Conservation (phyloP, 257 asterid species). For the Gentiana dahurica region DNA sequence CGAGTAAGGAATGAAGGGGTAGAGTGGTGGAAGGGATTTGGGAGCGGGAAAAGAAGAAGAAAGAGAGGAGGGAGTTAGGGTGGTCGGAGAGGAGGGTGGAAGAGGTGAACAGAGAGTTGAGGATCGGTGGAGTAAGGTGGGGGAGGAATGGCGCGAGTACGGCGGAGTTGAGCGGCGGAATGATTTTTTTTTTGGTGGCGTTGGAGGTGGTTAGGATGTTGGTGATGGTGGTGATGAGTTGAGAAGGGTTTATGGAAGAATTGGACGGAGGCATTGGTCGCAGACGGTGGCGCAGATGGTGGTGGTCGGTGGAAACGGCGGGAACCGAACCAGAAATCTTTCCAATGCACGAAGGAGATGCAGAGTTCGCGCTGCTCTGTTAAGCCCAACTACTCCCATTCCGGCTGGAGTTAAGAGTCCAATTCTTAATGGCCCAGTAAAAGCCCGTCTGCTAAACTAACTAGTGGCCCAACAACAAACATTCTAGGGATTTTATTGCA, state of each 20-base stretch:
- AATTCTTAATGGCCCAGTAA: neutral
- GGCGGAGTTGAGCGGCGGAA: constrained; percentile 20
- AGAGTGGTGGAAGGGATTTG: constrained; percentile 23
- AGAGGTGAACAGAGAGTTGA: constrained; percentile 52
- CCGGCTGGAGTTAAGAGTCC: constrained; percentile 8
- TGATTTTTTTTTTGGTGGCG: neutral
- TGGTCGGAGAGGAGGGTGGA: constrained; percentile 47
- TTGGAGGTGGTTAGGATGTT: constrained; percentile 30
- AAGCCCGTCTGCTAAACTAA: no score
- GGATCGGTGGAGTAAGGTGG: constrained; percentile 42
- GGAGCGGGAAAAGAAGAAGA: constrained; percentile 35
- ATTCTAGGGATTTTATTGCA: no score
- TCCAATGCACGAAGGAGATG: no score
- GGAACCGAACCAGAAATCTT: no score
- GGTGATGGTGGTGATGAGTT: constrained; percentile 39
- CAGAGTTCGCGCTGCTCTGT: no score
- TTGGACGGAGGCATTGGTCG: constrained; percentile 13
- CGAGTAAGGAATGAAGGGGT: constrained; percentile 49
- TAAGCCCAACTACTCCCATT: constrained; percentile 7
- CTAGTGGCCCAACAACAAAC: no score
- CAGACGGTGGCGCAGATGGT: no score
- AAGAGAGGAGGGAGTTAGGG: constrained; percentile 52
- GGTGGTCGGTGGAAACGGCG: no score
- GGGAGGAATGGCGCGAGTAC: constrained; percentile 44
- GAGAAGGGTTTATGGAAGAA: constrained; percentile 28